Evolutionary conservation across 768 basidiomycete species (phyloP).

Genomic region (Lentinus brumalis): DNA sequence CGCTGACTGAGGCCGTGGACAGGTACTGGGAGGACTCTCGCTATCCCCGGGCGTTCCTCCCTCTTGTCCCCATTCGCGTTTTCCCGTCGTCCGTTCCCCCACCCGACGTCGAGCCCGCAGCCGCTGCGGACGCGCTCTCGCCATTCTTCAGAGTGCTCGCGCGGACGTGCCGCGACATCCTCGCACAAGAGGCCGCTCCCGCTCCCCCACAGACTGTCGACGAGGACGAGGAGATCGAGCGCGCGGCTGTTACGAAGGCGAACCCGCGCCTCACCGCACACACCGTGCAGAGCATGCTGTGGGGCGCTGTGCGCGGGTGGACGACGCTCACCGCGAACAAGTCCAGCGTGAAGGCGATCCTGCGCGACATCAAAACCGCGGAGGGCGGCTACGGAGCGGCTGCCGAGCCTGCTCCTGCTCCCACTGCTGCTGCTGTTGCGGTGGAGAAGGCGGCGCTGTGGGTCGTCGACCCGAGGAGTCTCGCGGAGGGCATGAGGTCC

Average conservation of each 20-base stretch:
- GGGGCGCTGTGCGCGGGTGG: conserved; percentile 70
- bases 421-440: conserved; percentile 6
- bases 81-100: conserved; percentile 39
- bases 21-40: conserved; percentile 69
- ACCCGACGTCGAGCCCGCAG: not conserved
- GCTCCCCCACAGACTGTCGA: not conserved
- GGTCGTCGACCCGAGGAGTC: conserved; percentile 79
- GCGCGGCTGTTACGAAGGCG: conserved; percentile 53
- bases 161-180: conserved; percentile 54
- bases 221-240: conserved; percentile 44
- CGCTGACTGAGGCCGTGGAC: conserved; percentile 35
- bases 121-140: conserved; percentile 5
- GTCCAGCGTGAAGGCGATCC: conserved; percentile 72
- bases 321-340: conserved; percentile 89
- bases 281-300: conserved; percentile 72
- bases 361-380: conserved; percentile 60
- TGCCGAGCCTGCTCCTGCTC: conserved; percentile 23
- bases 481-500: conserved; percentile 61
- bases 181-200: conserved; percentile 44
- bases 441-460: conserved; percentile 54
- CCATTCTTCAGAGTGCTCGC: conserved; percentile 53
- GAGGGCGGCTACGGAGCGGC: conserved; percentile 31
- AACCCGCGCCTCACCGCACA: conserved; percentile 71
- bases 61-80: conserved; percentile 59
- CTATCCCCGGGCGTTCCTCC: conserved; percentile 52